A percentile compares a stretch with the other conserved stretches of the same genome.
phyloP scores from a whole-genome alignment of 1,284 basidiomycete species.

The Cystobasidium pallidum region DNA sequence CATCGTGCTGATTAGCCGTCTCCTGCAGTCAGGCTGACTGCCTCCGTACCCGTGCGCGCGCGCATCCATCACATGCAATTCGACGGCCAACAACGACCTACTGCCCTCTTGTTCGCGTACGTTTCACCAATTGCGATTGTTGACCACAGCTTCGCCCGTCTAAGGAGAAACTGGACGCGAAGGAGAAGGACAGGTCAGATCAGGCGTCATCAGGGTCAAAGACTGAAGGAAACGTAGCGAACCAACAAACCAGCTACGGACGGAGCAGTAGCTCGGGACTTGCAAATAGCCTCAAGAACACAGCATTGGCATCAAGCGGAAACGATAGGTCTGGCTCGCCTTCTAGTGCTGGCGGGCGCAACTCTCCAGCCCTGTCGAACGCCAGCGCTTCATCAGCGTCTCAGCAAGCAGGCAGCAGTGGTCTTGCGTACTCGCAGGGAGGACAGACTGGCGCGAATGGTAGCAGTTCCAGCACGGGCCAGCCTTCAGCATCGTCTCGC shows the following conservation, averaged over 20 bases:
- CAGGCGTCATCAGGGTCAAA: background rate
- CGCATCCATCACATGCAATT: constrained; percentile 9
- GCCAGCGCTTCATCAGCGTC: constrained; percentile 2
- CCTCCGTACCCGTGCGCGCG: constrained; percentile 8
- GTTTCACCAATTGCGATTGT: background rate
- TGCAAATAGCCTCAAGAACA: constrained; percentile 29
- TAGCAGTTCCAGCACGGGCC: constrained; percentile 19
- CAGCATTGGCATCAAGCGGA: constrained; percentile 41
- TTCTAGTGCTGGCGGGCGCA: constrained; percentile 10
- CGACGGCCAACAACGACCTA: background rate
- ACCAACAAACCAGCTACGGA: constrained; percentile 11
- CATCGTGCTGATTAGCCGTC: background rate
- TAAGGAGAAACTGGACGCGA: background rate
- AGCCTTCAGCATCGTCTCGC: constrained; percentile 23
- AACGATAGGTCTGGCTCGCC: constrained; percentile 81
- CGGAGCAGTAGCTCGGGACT: constrained; percentile 23
- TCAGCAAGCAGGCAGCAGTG: background rate
- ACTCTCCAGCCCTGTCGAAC: constrained; percentile 15
- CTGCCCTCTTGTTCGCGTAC: background rate
- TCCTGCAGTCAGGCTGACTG: background rate
- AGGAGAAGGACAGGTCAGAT: constrained; percentile 18
- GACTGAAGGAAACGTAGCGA: background rate
- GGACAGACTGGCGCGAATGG: constrained; percentile 9
- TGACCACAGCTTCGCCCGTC: constrained; percentile 12
- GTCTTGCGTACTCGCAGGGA: constrained; percentile 7